phyloP scores from a whole-genome alignment of 2,329 filamentous ascomycete species.

The Juglanconis oblonga region DNA sequence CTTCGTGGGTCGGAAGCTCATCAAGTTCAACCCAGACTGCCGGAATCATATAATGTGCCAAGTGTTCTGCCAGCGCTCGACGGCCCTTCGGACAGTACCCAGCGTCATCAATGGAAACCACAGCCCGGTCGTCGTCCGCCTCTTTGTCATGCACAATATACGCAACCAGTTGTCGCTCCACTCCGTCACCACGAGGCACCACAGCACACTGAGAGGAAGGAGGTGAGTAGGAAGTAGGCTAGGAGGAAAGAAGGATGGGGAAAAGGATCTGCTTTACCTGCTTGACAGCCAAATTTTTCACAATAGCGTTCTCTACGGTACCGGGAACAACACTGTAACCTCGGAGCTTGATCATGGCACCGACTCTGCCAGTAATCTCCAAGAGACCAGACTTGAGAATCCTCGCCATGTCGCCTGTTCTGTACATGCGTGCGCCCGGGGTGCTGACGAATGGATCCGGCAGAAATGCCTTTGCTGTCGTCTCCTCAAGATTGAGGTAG shows the following conservation, averaged over 20 bases:
- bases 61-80: conserved; percentile 59
- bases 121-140: conserved; percentile 26
- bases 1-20: conserved; percentile 69
- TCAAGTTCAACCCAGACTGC: conserved; percentile 73
- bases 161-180: conserved; percentile 72
- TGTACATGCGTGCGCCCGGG: conserved; percentile 67
- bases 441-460: conserved; percentile 60
- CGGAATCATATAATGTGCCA: conserved; percentile 83
- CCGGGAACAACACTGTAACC: conserved; percentile 76
- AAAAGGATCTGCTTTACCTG: neutral
- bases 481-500: conserved; percentile 77
- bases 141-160: conserved; percentile 71
- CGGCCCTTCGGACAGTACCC: conserved; percentile 70
- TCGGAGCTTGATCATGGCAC: conserved; percentile 77
- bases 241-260: neutral
- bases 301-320: conserved; percentile 72
- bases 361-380: conserved; percentile 73
- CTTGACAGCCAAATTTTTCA: conserved; percentile 66
- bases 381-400: conserved; percentile 65
- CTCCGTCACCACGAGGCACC: conserved; percentile 69
- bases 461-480: conserved; percentile 69
- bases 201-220: conserved; percentile 58
- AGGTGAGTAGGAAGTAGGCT: neutral
- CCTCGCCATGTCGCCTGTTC: conserved; percentile 69
- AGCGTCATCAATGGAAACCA: conserved; percentile 64